Base-by-base conservation (phyloP, 2,329 filamentous ascomycete genomes). In the Curvularia verruculosa region DNA sequence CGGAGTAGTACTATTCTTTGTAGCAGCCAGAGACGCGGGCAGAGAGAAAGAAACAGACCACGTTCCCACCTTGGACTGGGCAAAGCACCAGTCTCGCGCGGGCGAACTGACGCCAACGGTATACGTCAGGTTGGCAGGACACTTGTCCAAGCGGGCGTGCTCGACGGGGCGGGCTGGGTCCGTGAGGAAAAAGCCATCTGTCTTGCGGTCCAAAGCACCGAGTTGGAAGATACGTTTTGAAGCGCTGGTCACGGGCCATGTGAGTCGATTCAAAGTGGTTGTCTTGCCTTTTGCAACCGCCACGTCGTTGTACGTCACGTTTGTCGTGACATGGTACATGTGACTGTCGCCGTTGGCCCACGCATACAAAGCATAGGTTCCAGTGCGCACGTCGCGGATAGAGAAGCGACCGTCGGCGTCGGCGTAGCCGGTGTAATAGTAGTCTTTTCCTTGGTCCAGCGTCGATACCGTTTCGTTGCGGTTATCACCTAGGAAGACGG, bases 401-500 rank as follows among this genome's bases (percentile, higher is more conserved):
- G 66, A 65, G 60, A 84, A 84, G 1, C 67, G 59, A 13, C 82
- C 82, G 1, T 75, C 44, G 0, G 61, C 64, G 50, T 80, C 79
- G 1, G 82, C 77, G 58, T 81, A 80, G 0, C 75, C 69, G 7
- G 79, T 81, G 68, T 84, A 83, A 67, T 84, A 83, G 68, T 82
- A 82, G 19, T 74, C 71, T 3, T 74, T 71, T 21, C 82, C 82
- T 66, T 81, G 79, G 47, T 83, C 80, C 0, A 84, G 72, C 7
- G 81, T 76, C 5, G 78, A 78, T 49, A 80, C 75, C 26, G 75
- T 78, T 1, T 79, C 74, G 36, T 78, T 67, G 57, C 77, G 78
- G 54, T 78, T 79, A 55, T 83, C 82, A 3, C 82, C 82, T 1
- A 84, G 76, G 69, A 83, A 83, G 3, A 83, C 77, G 5, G 81